A percentile compares a stretch with the other conserved stretches of the same genome.
These are phyloP conservation scores for Termitomyces sp. DNA, from an alignment of 768 basidiomycete species.

Conservation along the genomic window DNA sequence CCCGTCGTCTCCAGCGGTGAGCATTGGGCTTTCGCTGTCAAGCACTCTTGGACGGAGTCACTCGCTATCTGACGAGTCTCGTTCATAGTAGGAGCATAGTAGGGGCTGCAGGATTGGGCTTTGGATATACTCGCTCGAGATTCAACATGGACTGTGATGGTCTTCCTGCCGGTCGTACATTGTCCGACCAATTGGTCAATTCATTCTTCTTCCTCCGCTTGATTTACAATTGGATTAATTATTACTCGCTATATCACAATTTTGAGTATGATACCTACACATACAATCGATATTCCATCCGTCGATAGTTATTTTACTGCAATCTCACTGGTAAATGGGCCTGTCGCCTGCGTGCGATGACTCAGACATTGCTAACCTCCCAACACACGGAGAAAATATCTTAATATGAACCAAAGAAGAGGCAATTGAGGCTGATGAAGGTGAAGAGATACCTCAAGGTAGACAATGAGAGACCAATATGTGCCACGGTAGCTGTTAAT, in stretches of 20 bases:
- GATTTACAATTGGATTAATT: constrained; percentile 10
- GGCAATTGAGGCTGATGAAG: no score
- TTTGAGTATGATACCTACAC: constrained; percentile 9
- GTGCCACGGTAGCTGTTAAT: no score
- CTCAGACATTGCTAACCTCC: no score
- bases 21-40: constrained; percentile 17
- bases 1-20: neutral
- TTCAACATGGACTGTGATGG: neutral
- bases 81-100: neutral
- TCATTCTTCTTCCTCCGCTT: neutral
- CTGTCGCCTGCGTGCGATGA: no score
- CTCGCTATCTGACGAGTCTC: constrained; percentile 14
- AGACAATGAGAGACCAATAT: no score
- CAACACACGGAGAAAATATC: no score
- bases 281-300: neutral
- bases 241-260: constrained; percentile 1
- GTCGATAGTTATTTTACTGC: neutral
- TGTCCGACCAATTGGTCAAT: neutral
- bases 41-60: constrained; percentile 13
- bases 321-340: neutral
- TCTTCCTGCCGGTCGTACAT: neutral
- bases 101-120: neutral
- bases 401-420: no score
- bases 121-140: neutral
- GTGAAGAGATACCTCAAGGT: no score